Conservation (phyloP, 2,329 filamentous ascomycete species). For the Helminthosporium solani region DNA sequence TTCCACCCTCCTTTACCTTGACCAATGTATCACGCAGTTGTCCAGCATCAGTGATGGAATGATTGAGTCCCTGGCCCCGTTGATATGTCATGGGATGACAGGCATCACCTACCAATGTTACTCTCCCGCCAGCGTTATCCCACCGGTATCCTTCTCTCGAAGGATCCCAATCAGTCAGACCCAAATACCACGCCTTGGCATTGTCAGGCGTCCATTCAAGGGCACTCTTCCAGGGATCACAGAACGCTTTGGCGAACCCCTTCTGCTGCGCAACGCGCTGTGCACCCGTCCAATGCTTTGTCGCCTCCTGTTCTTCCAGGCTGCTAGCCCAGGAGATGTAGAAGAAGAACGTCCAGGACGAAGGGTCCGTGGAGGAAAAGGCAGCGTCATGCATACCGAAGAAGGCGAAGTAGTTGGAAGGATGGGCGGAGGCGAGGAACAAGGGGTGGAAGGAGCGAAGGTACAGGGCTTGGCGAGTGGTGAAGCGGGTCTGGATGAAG, state of each 20-base stretch:
- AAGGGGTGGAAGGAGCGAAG: conserved; percentile 50
- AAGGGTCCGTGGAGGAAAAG: conserved; percentile 40
- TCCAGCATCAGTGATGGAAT: conserved; percentile 47
- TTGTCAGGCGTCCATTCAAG: conserved; percentile 39
- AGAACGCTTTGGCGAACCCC: conserved; percentile 41
- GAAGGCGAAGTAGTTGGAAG: conserved; percentile 48
- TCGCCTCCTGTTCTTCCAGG: conserved; percentile 45
- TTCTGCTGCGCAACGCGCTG: conserved; percentile 46
- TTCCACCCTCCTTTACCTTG: conserved; percentile 20
- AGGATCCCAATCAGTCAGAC: conserved; percentile 41
- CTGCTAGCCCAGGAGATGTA: conserved; percentile 50
- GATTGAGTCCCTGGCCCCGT: conserved; percentile 53
- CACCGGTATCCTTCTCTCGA: conserved; percentile 29
- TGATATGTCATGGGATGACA: conserved; percentile 48
- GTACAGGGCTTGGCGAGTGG: conserved; percentile 46
- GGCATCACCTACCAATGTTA: conserved; percentile 45
- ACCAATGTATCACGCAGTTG: conserved; percentile 41
- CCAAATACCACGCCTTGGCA: conserved; percentile 35
- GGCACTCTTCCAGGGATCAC: conserved; percentile 49
- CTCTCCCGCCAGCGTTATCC: conserved; percentile 36
- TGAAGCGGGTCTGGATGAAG: conserved; percentile 47
- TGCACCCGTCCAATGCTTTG: conserved; percentile 36
- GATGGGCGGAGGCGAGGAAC: conserved; percentile 47
- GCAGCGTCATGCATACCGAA: conserved; percentile 49
- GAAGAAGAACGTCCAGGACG: conserved; percentile 50